phyloP scores from a whole-genome alignment of 768 basidiomycete species.

The Psilocybe cyanescens region DNA sequence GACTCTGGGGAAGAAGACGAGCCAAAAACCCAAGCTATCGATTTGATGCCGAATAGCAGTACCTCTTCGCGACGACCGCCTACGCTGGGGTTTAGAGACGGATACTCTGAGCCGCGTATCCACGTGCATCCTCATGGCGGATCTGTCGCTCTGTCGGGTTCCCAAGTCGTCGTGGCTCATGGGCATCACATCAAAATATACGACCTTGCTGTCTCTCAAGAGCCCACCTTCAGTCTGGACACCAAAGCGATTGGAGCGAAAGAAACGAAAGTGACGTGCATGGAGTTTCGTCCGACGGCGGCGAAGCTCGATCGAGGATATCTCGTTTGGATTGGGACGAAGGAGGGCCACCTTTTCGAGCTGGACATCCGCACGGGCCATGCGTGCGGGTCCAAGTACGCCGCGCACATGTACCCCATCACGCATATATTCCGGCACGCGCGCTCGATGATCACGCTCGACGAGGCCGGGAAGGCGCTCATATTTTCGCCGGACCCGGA shows the following conservation, averaged over 20 bases:
- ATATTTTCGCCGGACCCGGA: conserved; percentile 63
- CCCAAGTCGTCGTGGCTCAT: conserved; percentile 59
- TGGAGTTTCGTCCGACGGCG: conserved; percentile 72
- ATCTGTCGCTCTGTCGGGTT: conserved; percentile 58
- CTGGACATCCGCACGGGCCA: conserved; percentile 69
- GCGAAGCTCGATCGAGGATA: conserved; percentile 55
- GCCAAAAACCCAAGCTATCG: conserved; percentile 42
- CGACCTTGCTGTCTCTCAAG: conserved; percentile 53
- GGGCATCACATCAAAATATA: conserved; percentile 66
- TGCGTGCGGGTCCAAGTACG: conserved; percentile 59
- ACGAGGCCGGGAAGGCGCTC: conserved; percentile 84
- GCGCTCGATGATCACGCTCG: conserved; percentile 75
- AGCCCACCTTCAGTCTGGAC: conserved; percentile 55
- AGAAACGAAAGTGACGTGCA: conserved; percentile 71
- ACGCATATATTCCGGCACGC: conserved; percentile 76
- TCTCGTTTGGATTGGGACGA: conserved; percentile 86
- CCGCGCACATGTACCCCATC: conserved; percentile 69
- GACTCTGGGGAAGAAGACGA: conserved; percentile 70
- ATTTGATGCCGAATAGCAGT: conserved; percentile 70
- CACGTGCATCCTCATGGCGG: conserved; percentile 63
- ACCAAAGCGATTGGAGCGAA: conserved; percentile 65
- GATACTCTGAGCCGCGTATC: conserved; percentile 50
- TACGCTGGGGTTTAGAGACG: conserved; percentile 41
- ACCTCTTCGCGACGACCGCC: conserved; percentile 64
- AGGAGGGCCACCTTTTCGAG: conserved; percentile 88